Conservation (phyloP, 2,329 filamentous ascomycete genomes). For the Xylaria sp. region DNA sequence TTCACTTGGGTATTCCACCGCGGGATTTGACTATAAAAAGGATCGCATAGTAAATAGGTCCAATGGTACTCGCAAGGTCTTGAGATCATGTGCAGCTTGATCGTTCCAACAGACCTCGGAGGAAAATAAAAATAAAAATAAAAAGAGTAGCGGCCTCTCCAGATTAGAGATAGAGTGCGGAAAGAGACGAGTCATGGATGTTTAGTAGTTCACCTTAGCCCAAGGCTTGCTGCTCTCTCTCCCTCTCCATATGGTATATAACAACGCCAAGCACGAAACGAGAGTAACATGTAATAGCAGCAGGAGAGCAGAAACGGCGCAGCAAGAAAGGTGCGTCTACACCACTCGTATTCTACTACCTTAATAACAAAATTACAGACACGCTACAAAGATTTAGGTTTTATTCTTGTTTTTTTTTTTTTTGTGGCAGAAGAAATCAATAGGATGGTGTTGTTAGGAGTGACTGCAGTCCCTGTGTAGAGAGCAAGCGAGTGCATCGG, state of each 20-base stretch:
- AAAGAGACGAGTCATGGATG: slow-evolving; percentile 4
- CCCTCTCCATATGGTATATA: not conserved
- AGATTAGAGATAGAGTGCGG: not conserved
- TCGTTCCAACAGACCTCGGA: not conserved
- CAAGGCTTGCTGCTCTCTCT: not conserved
- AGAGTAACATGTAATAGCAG: not conserved
- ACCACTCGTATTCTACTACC: slow-evolving; percentile 18
- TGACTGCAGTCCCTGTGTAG: not conserved
- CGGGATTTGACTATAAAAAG: not conserved
- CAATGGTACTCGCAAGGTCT: not conserved
- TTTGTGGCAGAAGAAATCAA: slow-evolving; percentile 2
- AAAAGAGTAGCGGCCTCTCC: slow-evolving; percentile 24
- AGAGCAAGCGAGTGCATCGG: not conserved
- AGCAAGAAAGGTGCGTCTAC: slow-evolving; percentile 2
- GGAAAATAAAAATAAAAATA: too few species aligned
- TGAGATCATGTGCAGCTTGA: slow-evolving; percentile 14
- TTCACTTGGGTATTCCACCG: slow-evolving; percentile 29
- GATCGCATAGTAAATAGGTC: slow-evolving; percentile 11
- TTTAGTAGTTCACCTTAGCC: not conserved
- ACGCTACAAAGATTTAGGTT: not conserved
- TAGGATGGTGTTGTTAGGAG: not conserved
- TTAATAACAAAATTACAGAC: not conserved
- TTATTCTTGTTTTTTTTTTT: not conserved
- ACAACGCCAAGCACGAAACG: not conserved
- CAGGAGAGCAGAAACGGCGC: not conserved